Base-by-base conservation (phyloP, 2,329 filamentous ascomycete genomes). In the Ophiostoma angusticollis region DNA sequence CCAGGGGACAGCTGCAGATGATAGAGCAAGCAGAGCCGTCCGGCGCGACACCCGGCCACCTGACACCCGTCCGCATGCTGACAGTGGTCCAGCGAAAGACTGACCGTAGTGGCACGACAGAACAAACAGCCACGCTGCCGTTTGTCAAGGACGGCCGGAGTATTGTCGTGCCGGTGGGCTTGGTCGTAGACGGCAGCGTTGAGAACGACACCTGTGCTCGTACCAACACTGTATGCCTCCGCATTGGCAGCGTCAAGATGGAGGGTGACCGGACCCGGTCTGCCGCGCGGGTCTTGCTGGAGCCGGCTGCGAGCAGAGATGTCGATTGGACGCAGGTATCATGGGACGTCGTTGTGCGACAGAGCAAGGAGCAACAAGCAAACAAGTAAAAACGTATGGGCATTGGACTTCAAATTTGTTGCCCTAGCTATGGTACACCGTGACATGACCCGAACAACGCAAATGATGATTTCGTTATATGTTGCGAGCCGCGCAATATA, bases 191-290 rank as follows among this genome's bases (percentile, higher is more conserved):
- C 19, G 28, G 16, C 17, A 11, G 16, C n/a, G n/a, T n/a, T n/a
- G n/a, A n/a, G n/a, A n/a, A n/a, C n/a, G n/a, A n/a, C n/a, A n/a
- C n/a, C n/a, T n/a, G n/a, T n/a, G n/a, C n/a, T n/a, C n/a, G n/a
- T n/a, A n/a, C n/a, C n/a, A n/a, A 14, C 3, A 3, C 16, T 5
- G 1, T 9, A 22, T 50, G 45, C 35, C 28, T 57, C 13, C 51
- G 52, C 28, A 44, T 62, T 18, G 41, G 48, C 5, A 47, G 18
- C 6, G 50, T 60, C 35, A 60, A 59, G 43, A 47, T 60, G 1
- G 60, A 62, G 41, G 58, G 60, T n/a, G 44, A 51, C 9, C 39
- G 38, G 28, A 42, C 46, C n/a, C 56, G 51, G 31, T 44, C 52
- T 5, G 52, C 60, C 5, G 42, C 35, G 7, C 31, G 25, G 9